Evolutionary conservation across 2,329 filamentous ascomycete genomes (phyloP).

Genomic region (Beauveria asiatica): DNA sequence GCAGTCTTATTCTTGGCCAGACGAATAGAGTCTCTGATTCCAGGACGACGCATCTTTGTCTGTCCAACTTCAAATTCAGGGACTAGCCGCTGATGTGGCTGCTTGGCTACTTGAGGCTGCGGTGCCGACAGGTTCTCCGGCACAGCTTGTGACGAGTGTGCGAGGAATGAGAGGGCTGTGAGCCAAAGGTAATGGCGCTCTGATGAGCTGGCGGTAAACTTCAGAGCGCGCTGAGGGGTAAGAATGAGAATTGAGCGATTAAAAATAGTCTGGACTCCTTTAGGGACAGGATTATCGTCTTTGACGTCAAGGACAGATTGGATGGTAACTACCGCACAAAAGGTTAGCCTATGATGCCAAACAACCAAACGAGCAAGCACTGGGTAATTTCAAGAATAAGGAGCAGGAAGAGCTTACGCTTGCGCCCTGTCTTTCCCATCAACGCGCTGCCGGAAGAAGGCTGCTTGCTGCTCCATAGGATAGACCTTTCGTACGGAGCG

Average conservation of each 20-base stretch:
- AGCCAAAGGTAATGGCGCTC: constrained; percentile 95
- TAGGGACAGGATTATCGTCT: constrained; percentile 81
- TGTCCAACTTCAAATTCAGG: constrained; percentile 44
- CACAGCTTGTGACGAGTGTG: constrained; percentile 75
- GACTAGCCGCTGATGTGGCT: constrained; percentile 28
- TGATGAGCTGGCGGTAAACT: constrained; percentile 76
- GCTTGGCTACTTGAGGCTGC: constrained; percentile 29
- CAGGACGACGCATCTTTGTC: constrained; percentile 39
- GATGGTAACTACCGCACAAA: constrained; percentile 61
- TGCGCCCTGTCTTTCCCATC: constrained; percentile 89
- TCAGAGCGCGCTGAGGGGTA: constrained; percentile 85
- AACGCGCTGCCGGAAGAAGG: constrained; percentile 79
- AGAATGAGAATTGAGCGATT: constrained; percentile 92
- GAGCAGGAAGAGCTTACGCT: constrained; percentile 56
- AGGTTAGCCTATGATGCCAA: constrained; percentile 23
- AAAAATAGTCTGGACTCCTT: constrained; percentile 54
- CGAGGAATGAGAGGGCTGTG: constrained; percentile 87
- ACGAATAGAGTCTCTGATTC: constrained; percentile 81
- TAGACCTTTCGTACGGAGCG: constrained; percentile 88
- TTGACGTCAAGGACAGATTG: constrained; percentile 97
- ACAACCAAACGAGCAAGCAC: constrained; percentile 11
- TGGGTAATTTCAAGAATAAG: constrained; percentile 14
- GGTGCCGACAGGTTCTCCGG: constrained; percentile 59
- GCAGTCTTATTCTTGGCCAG: constrained; percentile 65
- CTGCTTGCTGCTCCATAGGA: constrained; percentile 98